Percentiles rank a stretch among this genome's conserved stretches.
Evolutionary conservation across 495 filamentous ascomycete species (phyloP).

Genomic region (Rhypophila decipiens): DNA sequence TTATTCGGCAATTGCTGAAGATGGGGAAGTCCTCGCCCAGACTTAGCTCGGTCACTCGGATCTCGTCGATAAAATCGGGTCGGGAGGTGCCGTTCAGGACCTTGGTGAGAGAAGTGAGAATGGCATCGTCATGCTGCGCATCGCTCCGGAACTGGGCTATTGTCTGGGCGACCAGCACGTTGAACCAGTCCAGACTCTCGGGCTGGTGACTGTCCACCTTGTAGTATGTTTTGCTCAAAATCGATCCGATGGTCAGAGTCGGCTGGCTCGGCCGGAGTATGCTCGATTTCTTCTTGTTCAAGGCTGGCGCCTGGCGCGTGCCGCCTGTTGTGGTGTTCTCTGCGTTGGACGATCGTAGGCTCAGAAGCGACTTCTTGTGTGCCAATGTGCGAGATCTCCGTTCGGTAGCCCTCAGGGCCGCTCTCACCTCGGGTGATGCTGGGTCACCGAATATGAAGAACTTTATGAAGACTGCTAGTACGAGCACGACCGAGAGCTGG

Average conservation of each 20-base stretch:
- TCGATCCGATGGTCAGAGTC: slow-evolving; percentile 69
- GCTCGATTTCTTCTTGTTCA: slow-evolving; percentile 71
- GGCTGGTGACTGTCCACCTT: slow-evolving; percentile 93
- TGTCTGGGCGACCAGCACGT: slow-evolving; percentile 93
- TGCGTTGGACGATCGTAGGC: slow-evolving; percentile 41
- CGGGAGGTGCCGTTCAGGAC: slow-evolving; percentile 79
- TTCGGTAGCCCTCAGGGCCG: slow-evolving; percentile 60
- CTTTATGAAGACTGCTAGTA: slow-evolving; percentile 93
- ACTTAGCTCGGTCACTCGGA: slow-evolving; percentile 85
- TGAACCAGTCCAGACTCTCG: slow-evolving; percentile 99
- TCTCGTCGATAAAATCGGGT: slow-evolving; percentile 87
- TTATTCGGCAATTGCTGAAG: slow-evolving; percentile 95
- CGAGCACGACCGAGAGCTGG: slow-evolving; percentile 81
- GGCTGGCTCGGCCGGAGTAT: slow-evolving; percentile 61
- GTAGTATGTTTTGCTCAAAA: slow-evolving; percentile 95
- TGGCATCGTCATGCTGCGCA: slow-evolving; percentile 82
- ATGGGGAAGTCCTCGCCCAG: slow-evolving; percentile 97
- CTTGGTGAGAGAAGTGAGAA: slow-evolving; percentile 86
- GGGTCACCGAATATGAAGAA: slow-evolving; percentile 99
- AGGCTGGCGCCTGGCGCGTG: slow-evolving; percentile 22
- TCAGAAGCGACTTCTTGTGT: slow-evolving; percentile 61
- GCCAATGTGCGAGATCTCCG: slow-evolving; percentile 57
- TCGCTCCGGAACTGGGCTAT: slow-evolving; percentile 92
- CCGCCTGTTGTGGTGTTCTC: too few relatives aligned
- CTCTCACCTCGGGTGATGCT: slow-evolving; percentile 70